Evolutionary conservation across 805 yeast species (phyloP), one percentile per base, ranked within the genome.

Genomic region (Jamesozyma piceae): DNA sequence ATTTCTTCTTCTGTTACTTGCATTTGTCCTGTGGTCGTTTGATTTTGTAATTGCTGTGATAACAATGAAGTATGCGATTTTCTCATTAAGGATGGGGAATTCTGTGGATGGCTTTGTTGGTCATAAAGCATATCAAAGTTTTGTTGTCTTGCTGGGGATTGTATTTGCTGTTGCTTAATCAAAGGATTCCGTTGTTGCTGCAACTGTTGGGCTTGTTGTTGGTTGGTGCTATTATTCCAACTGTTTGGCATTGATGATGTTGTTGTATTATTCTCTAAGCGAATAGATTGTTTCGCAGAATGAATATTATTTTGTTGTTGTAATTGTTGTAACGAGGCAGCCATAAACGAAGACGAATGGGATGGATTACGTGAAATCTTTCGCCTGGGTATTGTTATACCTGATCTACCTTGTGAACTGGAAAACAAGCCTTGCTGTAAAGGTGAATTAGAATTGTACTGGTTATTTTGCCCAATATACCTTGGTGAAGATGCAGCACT

Each of bases 11-110:
- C 28, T 11, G 28, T 8, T n/a, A n/a, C n/a, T n/a, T n/a, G n/a
- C n/a, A n/a, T n/a, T n/a, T n/a, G n/a, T n/a, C n/a, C n/a, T n/a
- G n/a, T n/a, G n/a, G n/a, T n/a, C 6, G 28, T 24, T 24, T 60
- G 53, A 36, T 53, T 55, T 32, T 57, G 63, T 20, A 61, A 37
- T 42, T 61, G 66, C 39, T 63, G 67, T 2, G 65, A 61, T 22
- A 63, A 38, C 30, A 63, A 44, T 8, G 67, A 63, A 3, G 63
- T 60, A 26, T 58, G 64, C 9, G 55, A 45, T 35, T 51, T 54
- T 17, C 46, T 53, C 9, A 15, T 27, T 10, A 15, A 26, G 10
- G 9, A 11, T 5, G 13, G 29, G 3, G 30, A 21, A 8, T 13
- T 18, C 10, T 19, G 2, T 28, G 35, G 33, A 28, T 21, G 21